phyloP scores from a whole-genome alignment of 345 rosid genomes.

The Microcos paniculata region DNA sequence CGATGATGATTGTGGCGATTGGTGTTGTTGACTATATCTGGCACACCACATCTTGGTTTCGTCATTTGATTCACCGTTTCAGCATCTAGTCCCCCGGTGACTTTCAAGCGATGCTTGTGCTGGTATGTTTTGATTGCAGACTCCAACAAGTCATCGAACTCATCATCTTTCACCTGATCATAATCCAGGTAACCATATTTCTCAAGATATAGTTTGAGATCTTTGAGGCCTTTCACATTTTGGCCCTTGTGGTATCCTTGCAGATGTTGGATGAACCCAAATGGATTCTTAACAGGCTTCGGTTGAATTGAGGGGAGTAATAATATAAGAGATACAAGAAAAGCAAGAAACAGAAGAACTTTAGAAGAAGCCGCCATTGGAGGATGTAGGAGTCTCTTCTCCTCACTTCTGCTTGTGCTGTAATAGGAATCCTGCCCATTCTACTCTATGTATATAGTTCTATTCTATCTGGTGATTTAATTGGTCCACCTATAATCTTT shows the following conservation, averaged over 20 bases:
- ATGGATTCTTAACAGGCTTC: background rate
- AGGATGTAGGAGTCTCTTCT: no score
- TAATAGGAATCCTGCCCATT: no score
- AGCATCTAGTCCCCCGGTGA: slow-evolving; percentile 12
- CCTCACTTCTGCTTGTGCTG: no score
- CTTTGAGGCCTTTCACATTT: background rate
- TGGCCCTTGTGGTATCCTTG: slow-evolving; percentile 20
- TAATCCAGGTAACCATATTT: slow-evolving; percentile 19
- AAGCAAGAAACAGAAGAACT: no score
- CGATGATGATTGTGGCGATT: background rate
- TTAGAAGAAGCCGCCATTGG: no score
- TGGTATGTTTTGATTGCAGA: slow-evolving; percentile 23
- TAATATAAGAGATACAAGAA: background rate
- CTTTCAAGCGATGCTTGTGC: background rate
- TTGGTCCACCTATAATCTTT: no score
- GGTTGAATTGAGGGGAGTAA: background rate
- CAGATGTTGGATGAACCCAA: slow-evolving; percentile 12
- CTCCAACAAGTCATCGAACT: slow-evolving; percentile 1
- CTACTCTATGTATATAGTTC: no score
- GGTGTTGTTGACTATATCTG: slow-evolving; percentile 12
- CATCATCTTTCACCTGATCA: background rate
- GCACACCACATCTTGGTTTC: slow-evolving; percentile 25
- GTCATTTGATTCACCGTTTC: slow-evolving; percentile 9
- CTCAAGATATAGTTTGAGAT: slow-evolving; percentile 16
- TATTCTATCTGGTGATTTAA: no score